Conservation (phyloP, 306 rosid species). For the Quercus rubra region DNA sequence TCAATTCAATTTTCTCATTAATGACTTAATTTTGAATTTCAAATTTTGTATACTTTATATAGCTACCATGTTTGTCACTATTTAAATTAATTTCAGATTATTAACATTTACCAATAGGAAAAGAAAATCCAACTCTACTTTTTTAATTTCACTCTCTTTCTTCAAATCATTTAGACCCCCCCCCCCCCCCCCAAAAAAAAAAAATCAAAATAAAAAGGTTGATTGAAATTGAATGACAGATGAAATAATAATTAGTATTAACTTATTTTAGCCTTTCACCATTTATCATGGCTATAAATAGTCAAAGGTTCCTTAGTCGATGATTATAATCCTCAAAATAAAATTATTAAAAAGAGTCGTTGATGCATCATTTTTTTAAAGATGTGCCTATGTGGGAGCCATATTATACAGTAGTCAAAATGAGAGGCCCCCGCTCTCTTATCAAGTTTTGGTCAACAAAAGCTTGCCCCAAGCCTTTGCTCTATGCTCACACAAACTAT, state of each 20-base stretch:
- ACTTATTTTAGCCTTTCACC: neutral
- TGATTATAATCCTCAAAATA: neutral
- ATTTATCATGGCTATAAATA: neutral
- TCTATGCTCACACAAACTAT: neutral
- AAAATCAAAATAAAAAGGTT: neutral
- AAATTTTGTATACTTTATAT: too few species aligned
- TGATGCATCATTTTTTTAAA: neutral
- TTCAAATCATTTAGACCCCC: too few species aligned
- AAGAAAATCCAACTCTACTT: too few species aligned
- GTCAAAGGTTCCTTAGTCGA: neutral
- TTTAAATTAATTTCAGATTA: too few species aligned
- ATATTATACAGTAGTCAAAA: neutral
- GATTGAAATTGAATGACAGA: neutral
- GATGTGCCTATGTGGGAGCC: constrained; percentile 16
- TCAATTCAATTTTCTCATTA: too few species aligned
- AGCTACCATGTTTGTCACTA: too few species aligned
- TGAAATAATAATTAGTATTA: neutral
- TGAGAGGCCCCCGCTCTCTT: neutral
- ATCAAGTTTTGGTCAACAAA: constrained; percentile 22
- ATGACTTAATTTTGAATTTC: too few species aligned
- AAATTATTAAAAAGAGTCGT: neutral
- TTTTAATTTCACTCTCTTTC: too few species aligned
- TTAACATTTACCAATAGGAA: too few species aligned
- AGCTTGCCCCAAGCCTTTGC: neutral
- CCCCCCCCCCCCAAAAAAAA: neutral